These are phyloP conservation scores for Solanum gandarillasii DNA, from an alignment of 257 asterid species.

Conservation along the genomic window DNA sequence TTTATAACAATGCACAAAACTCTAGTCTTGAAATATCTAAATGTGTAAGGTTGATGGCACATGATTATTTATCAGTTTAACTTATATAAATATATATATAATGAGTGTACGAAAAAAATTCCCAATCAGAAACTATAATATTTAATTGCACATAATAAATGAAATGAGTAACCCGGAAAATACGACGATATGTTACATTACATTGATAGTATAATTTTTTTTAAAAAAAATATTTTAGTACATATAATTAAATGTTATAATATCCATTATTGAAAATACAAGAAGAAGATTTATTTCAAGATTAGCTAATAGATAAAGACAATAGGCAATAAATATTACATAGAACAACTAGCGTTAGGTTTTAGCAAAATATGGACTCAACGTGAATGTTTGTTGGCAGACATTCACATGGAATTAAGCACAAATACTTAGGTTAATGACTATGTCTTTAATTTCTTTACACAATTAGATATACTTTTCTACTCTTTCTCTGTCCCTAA, in stretches of 20 bases:
- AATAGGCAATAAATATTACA: slow-evolving; percentile 47
- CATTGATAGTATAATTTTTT: neutral
- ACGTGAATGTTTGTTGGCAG: slow-evolving; percentile 91
- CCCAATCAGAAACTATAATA: neutral
- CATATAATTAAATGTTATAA: neutral
- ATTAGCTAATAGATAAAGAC: slow-evolving; percentile 14
- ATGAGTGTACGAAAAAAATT: neutral
- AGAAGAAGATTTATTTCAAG: neutral
- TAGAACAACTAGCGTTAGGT: slow-evolving; percentile 50
- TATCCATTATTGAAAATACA: slow-evolving; percentile 1
- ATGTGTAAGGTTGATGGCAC: neutral
- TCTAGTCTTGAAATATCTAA: neutral
- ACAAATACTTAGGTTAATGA: slow-evolving; percentile 1
- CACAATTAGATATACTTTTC: too few species aligned
- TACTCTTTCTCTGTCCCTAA: too few species aligned
- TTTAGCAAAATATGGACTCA: slow-evolving; percentile 44
- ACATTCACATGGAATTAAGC: slow-evolving; percentile 50
- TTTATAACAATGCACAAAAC: neutral
- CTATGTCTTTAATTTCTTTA: too few species aligned
- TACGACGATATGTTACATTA: neutral
- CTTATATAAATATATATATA: too few species aligned
- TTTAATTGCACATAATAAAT: neutral
- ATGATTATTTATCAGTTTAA: neutral
- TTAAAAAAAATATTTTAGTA: neutral
- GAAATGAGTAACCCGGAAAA: neutral